Percentiles rank a stretch among this genome's conserved stretches.
These are phyloP conservation scores for Yamadazyma songkhlaensis DNA, from an alignment of 1,139 yeast species.

Conservation along the genomic window DNA sequence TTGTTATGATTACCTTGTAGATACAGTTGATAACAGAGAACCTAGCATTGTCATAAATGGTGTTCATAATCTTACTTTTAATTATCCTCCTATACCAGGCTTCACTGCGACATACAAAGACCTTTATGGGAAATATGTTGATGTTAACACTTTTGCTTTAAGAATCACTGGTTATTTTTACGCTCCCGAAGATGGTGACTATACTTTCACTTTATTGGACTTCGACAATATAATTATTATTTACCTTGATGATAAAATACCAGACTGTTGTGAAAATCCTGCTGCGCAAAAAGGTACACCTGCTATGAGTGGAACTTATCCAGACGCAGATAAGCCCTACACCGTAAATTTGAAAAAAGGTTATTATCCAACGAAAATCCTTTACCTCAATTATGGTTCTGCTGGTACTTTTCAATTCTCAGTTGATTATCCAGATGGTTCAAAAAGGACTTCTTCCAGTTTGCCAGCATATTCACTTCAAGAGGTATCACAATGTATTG, in stretches of 20 bases:
- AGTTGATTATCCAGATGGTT: not conserved
- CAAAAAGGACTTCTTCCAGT: not conserved
- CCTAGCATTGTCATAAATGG: not conserved
- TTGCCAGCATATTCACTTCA: not conserved
- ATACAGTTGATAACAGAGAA: not conserved
- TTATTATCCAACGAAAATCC: not conserved
- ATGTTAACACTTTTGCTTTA: not conserved
- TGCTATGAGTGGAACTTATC: not conserved
- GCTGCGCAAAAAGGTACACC: not conserved
- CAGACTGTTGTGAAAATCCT: not conserved
- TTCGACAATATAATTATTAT: not conserved
- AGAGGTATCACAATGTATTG: not conserved
- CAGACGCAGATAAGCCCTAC: not conserved
- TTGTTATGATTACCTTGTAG: not conserved
- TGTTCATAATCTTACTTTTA: not conserved
- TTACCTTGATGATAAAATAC: not conserved
- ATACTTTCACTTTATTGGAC: not conserved
- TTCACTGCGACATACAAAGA: not conserved
- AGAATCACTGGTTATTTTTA: slow-evolving; percentile 3
- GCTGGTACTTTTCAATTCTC: not conserved
- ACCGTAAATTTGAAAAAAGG: not conserved
- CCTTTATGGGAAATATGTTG: not conserved
- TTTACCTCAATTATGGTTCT: slow-evolving; percentile 1
- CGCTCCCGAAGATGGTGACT: not conserved
- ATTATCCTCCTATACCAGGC: not conserved